These are phyloP conservation scores for Debaryomyces subglobosus DNA, from an alignment of 1,139 yeast species.

Conservation along the genomic window DNA sequence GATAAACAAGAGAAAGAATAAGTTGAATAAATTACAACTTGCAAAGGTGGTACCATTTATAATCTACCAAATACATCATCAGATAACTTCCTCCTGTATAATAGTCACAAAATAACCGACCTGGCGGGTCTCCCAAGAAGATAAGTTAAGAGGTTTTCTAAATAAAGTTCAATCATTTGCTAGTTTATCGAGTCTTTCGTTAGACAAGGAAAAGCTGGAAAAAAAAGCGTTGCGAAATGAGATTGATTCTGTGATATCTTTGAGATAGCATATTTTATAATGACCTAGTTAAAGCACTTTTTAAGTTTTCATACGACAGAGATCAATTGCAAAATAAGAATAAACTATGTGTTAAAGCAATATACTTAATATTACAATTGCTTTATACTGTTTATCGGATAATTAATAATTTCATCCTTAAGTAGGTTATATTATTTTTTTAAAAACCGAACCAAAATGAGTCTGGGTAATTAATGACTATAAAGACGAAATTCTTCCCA, in stretches of 20 bases:
- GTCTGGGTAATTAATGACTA: conserved; percentile 3
- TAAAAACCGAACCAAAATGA: not conserved
- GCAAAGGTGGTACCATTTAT: conserved; percentile 33
- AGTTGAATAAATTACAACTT: conserved; percentile 28
- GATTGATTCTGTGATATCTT: conserved; percentile 32
- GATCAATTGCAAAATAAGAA: conserved; percentile 10
- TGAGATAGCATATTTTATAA: conserved; percentile 32
- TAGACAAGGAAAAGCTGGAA: conserved; percentile 24
- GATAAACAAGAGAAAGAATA: conserved; percentile 34
- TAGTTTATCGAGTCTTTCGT: conserved; percentile 24
- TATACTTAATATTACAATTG: conserved; percentile 38
- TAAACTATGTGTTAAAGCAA: conserved; percentile 9
- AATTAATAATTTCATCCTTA: conserved; percentile 45
- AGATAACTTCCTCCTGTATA: conserved; percentile 16
- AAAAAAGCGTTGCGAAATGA: conserved; percentile 40
- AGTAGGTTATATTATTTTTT: conserved; percentile 31
- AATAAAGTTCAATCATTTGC: conserved; percentile 51
- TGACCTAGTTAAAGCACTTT: conserved; percentile 28
- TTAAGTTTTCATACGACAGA: conserved; percentile 18
- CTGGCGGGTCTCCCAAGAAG: conserved; percentile 8
- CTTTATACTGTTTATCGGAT: conserved; percentile 64
- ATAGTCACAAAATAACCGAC: conserved; percentile 6
- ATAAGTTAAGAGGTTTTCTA: conserved; percentile 29
- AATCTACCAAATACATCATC: conserved; percentile 20
- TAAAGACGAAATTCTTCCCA: conserved; percentile 21